These are phyloP conservation scores for Eutrema heterophyllum DNA, from an alignment of 345 rosid species.

Conservation along the genomic window DNA sequence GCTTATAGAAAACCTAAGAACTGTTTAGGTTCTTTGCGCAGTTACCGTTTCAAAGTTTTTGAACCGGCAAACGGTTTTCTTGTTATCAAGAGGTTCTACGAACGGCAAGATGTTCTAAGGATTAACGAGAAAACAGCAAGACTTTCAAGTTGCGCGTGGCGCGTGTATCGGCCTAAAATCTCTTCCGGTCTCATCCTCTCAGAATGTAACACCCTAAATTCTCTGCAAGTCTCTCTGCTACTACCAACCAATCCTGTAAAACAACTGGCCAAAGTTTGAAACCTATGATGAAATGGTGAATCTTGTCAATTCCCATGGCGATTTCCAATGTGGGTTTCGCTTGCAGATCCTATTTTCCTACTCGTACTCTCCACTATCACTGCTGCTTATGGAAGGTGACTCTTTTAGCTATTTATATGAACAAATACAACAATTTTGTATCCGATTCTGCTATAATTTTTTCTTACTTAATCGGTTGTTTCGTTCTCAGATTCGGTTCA, in stretches of 20 bases:
- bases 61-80: not conserved
- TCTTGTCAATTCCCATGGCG: constrained; percentile 36
- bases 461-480: not conserved
- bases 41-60: not conserved
- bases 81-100: too few species aligned
- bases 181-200: constrained; percentile 12
- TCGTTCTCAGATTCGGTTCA: constrained; percentile 36
- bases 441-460: not conserved
- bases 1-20: too few species aligned
- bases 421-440: not conserved
- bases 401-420: not conserved
- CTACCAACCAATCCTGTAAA: not conserved
- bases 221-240: too few species aligned
- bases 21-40: not conserved
- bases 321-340: constrained; percentile 44
- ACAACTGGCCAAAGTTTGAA: constrained; percentile 28
- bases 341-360: constrained; percentile 39
- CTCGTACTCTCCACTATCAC: constrained; percentile 37
- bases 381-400: constrained; percentile 45
- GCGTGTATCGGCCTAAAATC: constrained; percentile 16
- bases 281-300: constrained; percentile 35
- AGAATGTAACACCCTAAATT: constrained; percentile 35
- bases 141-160: constrained; percentile 3
- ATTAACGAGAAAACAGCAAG: not conserved
- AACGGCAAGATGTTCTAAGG: constrained; percentile 13